Evolutionary conservation across 1,139 yeast species (phyloP), one percentile per base, ranked within the genome.

Genomic region (Diutina neorugosa): DNA sequence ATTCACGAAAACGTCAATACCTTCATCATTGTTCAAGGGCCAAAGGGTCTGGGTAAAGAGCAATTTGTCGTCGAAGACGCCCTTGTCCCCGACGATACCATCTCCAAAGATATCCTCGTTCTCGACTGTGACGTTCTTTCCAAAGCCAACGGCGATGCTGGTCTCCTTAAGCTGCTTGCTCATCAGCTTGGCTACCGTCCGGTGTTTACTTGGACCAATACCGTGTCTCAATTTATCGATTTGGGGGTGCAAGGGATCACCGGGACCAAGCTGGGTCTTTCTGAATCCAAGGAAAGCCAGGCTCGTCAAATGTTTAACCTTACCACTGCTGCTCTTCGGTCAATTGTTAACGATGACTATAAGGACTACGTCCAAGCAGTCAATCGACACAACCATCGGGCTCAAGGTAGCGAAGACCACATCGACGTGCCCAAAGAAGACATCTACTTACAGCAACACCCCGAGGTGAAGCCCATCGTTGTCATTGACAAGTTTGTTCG

Each of bases 211-310:
- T 93, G 98, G 96, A 71, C 91, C 57, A 89, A 88, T 63, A 80
- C 87, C 4, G 70, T 91, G 23, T 81, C 96, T 0, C 81, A 82
- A 57, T 84, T 90, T 57, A 70, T 89, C 53, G 98, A 93, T 67
- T 76, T 94, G 60, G 90, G 84, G 54, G 86, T 87, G 16, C 96
- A 89, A 64, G 93, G 97, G 54, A 65, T 93, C 50, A 90, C 96
- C 1, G 98, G 98, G 0, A 97, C 90, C 65, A 89, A 89, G 62
- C 85, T 96, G 1, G 98, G 98, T 0, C 73, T 93, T 54, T 81
- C 95, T 34, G 98, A 93, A 64, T 74, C 89, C 1, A 83, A 83
- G 56, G 98, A 93, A 58, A 73, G 86, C 0, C 97, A 90, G 64
- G 78, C 86, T 58, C 84, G 87, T 65, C 84, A 84, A 59, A 91